Evolutionary conservation across 2,329 filamentous ascomycete genomes (phyloP).

Genomic region (Cadophora malorum): DNA sequence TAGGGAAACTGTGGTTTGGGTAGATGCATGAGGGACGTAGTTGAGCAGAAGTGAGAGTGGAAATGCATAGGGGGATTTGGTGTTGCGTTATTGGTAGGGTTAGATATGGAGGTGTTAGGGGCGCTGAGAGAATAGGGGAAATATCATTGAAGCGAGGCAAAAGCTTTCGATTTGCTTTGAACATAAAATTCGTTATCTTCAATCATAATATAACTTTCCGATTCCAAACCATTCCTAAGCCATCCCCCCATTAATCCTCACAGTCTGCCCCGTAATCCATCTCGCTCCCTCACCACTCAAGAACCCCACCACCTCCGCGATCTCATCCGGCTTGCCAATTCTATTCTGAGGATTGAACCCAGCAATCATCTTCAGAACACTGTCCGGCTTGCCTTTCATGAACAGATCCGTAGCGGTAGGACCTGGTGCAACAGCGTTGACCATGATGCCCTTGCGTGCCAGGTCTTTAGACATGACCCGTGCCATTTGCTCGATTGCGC

Average conservation of each 20-base stretch:
- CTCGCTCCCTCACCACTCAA: constrained; percentile 39
- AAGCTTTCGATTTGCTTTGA: too few species aligned
- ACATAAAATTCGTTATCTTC: not conserved
- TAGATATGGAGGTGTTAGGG: too few species aligned
- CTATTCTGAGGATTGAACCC: constrained; percentile 51
- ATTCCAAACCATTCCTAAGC: constrained; percentile 26
- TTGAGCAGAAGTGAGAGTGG: not conserved
- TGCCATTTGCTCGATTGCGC: constrained; percentile 60
- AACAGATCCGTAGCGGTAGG: constrained; percentile 60
- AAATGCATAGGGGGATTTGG: too few species aligned
- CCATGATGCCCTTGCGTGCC: constrained; percentile 53
- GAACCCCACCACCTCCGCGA: constrained; percentile 53
- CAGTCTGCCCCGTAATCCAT: constrained; percentile 41
- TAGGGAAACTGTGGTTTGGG: not conserved
- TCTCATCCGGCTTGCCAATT: constrained; percentile 55
- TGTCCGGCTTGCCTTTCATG: constrained; percentile 49
- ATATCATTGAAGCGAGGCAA: too few species aligned
- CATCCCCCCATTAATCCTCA: constrained; percentile 42
- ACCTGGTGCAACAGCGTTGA: constrained; percentile 59
- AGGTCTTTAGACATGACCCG: constrained; percentile 58
- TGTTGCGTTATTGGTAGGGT: not conserved
- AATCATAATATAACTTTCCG: not conserved
- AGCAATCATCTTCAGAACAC: constrained; percentile 50
- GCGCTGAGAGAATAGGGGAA: too few species aligned
- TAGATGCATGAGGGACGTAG: not conserved